Percentiles rank a stretch among this genome's conserved stretches.
Evolutionary conservation across 305 asterid genomes (phyloP).

Genomic region (Striga hermonthica): DNA sequence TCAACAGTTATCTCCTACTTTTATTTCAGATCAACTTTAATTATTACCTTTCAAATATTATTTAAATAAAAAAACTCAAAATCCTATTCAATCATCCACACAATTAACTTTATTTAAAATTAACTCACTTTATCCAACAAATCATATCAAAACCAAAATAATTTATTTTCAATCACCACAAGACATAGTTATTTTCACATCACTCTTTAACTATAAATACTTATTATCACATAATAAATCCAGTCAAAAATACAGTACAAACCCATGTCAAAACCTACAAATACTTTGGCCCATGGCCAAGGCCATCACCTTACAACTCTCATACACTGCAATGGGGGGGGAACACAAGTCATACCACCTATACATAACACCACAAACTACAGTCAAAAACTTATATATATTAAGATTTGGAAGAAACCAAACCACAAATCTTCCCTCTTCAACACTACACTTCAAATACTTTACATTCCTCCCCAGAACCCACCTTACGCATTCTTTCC

Average conservation of each 20-base stretch:
- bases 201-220: slow-evolving; percentile 19
- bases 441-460: slow-evolving; percentile 35
- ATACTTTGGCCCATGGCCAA: slow-evolving; percentile 33
- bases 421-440: slow-evolving; percentile 47
- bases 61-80: too few relatives aligned
- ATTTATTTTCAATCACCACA: too few relatives aligned
- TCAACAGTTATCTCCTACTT: too few relatives aligned
- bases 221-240: slow-evolving; percentile 31
- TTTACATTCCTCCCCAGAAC: slow-evolving; percentile 40
- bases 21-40: too few relatives aligned
- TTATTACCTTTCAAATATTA: too few relatives aligned
- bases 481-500: slow-evolving; percentile 29
- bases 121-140: too few relatives aligned
- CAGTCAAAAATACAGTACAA: slow-evolving; percentile 37
- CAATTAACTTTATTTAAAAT: too few relatives aligned
- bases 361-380: slow-evolving; percentile 37
- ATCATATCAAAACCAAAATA: too few relatives aligned
- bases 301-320: slow-evolving; percentile 25
- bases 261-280: slow-evolving; percentile 40
- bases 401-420: slow-evolving; percentile 40
- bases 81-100: too few relatives aligned
- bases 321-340: slow-evolving; percentile 36
- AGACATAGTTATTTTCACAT: too few relatives aligned
- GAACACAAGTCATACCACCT: slow-evolving; percentile 46
- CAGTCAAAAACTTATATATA: slow-evolving; percentile 57